phyloP scores from a whole-genome alignment of 1,139 yeast species.

The Pichia cactophila region DNA sequence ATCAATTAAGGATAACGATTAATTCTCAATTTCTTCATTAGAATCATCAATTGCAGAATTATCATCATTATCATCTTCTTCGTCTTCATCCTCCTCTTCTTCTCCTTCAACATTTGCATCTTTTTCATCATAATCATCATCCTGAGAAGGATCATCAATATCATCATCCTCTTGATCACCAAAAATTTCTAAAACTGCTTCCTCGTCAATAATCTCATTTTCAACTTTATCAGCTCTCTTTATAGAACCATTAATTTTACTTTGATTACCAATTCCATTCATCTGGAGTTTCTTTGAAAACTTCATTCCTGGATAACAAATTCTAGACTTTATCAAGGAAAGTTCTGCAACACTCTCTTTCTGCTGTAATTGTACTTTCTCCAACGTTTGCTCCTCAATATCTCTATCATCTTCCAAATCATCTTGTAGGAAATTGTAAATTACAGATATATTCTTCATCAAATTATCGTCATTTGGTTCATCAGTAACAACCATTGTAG shows the following conservation, averaged over 20 bases:
- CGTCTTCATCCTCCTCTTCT: slow-evolving; percentile 7
- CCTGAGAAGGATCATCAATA: slow-evolving; percentile 3
- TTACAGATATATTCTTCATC: slow-evolving; percentile 37
- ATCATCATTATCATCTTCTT: slow-evolving; percentile 1
- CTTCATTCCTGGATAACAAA: slow-evolving; percentile 30
- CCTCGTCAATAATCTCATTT: slow-evolving; percentile 1
- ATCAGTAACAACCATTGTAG: slow-evolving; percentile 32
- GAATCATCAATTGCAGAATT: slow-evolving; percentile 10
- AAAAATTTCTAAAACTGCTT: slow-evolving; percentile 7
- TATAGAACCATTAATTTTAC: not conserved
- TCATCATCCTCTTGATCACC: slow-evolving; percentile 9
- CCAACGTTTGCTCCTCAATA: slow-evolving; percentile 46
- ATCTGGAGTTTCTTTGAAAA: slow-evolving; percentile 5
- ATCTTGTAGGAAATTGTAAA: slow-evolving; percentile 14
- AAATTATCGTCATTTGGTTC: slow-evolving; percentile 25
- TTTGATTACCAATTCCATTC: not conserved
- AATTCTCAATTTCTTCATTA: not conserved
- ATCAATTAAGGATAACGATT: not conserved
- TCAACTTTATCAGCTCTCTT: not conserved
- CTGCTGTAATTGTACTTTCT: slow-evolving; percentile 26
- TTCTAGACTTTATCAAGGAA: slow-evolving; percentile 8
- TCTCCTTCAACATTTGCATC: slow-evolving; percentile 7
- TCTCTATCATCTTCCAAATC: slow-evolving; percentile 25
- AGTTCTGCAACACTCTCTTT: not conserved
- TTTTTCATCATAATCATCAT: slow-evolving; percentile 9